Evolutionary conservation across 176 grass and related monocot genomes (phyloP).

Genomic region (Cymbopogon citratus): DNA sequence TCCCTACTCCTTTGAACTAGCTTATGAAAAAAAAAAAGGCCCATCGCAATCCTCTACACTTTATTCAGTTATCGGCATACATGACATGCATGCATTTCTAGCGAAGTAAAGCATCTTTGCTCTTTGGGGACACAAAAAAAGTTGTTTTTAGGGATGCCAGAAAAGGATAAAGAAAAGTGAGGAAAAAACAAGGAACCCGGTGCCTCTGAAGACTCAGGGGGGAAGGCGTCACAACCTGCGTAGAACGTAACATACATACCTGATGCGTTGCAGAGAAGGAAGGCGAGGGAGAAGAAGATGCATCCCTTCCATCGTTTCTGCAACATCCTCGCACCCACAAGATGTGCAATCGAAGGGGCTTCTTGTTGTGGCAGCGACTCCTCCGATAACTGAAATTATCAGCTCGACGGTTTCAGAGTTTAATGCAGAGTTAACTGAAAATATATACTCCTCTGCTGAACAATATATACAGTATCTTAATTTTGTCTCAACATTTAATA

Average conservation of each 20-base stretch:
- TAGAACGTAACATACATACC: slow-evolving; percentile 22
- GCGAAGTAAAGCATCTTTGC: slow-evolving; percentile 28
- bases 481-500: not conserved
- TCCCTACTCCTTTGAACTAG: not conserved
- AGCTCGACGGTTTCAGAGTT: not conserved
- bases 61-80: slow-evolving; percentile 2
- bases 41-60: not conserved
- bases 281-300: slow-evolving; percentile 28
- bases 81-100: not conserved
- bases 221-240: not conserved
- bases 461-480: not conserved
- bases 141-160: not conserved
- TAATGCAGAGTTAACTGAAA: not conserved
- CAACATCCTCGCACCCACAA: slow-evolving; percentile 29
- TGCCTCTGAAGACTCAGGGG: not conserved
- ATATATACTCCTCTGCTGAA: not conserved
- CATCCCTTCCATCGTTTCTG: slow-evolving; percentile 39
- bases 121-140: not conserved
- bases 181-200: not conserved
- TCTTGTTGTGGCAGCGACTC: not conserved
- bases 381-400: not conserved
- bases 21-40: not conserved
- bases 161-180: not conserved
- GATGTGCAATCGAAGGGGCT: not conserved
- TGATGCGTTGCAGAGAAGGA: slow-evolving; percentile 39